Conservation (phyloP, 306 rosid genomes). For the Cucurbita maxima region DNA sequence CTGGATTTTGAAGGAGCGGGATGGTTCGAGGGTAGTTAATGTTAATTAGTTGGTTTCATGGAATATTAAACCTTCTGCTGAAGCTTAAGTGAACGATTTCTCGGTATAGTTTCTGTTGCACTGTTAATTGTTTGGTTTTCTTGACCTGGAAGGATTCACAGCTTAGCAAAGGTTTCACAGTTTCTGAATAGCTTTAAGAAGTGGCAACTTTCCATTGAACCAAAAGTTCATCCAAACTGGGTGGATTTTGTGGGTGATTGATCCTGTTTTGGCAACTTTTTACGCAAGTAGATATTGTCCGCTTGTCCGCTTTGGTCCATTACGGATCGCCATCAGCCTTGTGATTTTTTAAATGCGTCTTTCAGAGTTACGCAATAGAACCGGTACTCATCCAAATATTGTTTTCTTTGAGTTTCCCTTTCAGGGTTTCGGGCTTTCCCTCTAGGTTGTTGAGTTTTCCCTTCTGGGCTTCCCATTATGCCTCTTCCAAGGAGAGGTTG, state of each 20-base stretch:
- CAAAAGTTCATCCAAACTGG: not conserved
- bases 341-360: too few relatives aligned
- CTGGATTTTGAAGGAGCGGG: not conserved
- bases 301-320: too few relatives aligned
- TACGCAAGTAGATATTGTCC: too few relatives aligned
- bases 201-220: not conserved
- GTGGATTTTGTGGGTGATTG: too few relatives aligned
- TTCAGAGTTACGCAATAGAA: too few relatives aligned
- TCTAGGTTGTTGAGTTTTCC: too few relatives aligned
- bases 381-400: too few relatives aligned
- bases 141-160: not conserved
- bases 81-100: not conserved
- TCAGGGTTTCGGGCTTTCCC: too few relatives aligned
- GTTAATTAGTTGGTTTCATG: not conserved
- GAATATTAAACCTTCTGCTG: not conserved
- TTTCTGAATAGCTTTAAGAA: not conserved
- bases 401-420: too few relatives aligned
- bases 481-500: too few relatives aligned
- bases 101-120: not conserved
- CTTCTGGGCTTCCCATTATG: too few relatives aligned
- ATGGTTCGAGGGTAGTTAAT: not conserved
- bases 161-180: not conserved
- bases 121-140: not conserved
- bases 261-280: not conserved
- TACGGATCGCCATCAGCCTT: too few relatives aligned